phyloP scores from a whole-genome alignment of 257 asterid species.

The Nicotiana tomentosiformis region DNA sequence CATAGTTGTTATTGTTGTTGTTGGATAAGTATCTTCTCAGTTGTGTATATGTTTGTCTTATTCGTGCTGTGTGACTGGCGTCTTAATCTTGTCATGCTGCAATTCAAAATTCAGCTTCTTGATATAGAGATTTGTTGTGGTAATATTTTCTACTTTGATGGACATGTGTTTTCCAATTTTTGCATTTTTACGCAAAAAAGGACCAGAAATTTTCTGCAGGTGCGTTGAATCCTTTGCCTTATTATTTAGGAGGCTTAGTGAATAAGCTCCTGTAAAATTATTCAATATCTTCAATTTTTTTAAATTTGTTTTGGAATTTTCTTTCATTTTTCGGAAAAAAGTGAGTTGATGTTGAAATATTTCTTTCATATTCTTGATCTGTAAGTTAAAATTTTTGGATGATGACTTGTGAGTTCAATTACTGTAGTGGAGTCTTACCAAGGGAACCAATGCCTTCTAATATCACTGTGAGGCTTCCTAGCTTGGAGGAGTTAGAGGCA shows the following conservation, averaged over 20 bases:
- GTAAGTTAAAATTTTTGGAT: constrained; percentile 2
- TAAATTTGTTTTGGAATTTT: too few relatives aligned
- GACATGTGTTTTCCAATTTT: too few relatives aligned
- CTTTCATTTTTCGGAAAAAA: too few relatives aligned
- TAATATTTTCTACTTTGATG: not conserved
- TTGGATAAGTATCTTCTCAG: not conserved
- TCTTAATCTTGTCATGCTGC: not conserved
- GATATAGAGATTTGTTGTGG: not conserved
- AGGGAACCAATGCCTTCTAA: constrained; percentile 91
- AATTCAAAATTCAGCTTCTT: not conserved
- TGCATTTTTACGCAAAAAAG: too few relatives aligned
- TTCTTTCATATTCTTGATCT: not conserved
- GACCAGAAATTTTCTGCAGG: too few relatives aligned
- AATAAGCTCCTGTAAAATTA: too few relatives aligned
- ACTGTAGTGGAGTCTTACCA: constrained; percentile 80
- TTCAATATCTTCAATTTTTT: too few relatives aligned
- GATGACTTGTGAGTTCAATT: constrained; percentile 24
- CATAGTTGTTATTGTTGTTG: not conserved
- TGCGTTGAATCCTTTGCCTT: too few relatives aligned
- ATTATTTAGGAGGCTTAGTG: too few relatives aligned
- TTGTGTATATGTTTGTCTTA: not conserved
- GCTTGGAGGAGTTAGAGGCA: constrained; percentile 77
- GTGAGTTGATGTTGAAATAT: not conserved
- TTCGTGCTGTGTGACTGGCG: not conserved
- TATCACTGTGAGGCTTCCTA: constrained; percentile 81